Base-by-base conservation (phyloP, 2,329 filamentous ascomycete species). In the Shiraia sp. region DNA sequence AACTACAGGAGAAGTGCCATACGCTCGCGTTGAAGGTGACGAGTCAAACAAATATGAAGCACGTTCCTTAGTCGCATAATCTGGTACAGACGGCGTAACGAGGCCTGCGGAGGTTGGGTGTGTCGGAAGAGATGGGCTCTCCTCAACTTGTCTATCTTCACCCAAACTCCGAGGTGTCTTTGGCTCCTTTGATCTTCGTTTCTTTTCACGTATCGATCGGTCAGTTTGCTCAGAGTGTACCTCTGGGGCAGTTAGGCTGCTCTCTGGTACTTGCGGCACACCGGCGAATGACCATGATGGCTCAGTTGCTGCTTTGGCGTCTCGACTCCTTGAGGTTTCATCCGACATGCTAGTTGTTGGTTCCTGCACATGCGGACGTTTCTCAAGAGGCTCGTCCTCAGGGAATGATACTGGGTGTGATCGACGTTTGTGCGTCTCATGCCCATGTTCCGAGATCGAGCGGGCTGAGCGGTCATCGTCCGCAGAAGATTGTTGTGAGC, bases 201-300 rank as follows among this genome's bases (percentile, higher is more conserved):
- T 57, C 40, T 58, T 48, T 32, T 52, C 45, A 6, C 35, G 36
- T 19, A 35, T 5, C 16, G 34, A 12, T 15, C 35, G 32, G 24
- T 65, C 62, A n/a, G 57, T 51, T 34, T 39, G 23, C 33, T 54
- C 46, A 15, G 28, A 39, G 12, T 45, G 38, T 6, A 23, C 46
- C 35, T 57, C 43, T 5, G 31, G 51, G 16, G 51, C 37, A 6
- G 46, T 32, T 16, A 55, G 49, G 29, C 43, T 53, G 33, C 48
- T 73, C 68, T 47, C 74, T 66, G 49, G 67, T 74, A 49, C 70
- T 74, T 44, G 77, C 74, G 46, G 71, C 60, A 72, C 66, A 36
- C 58, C 42, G 16, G 57, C 54, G 42, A 71, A 71, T 2, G 63
- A 65, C 69, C 69, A 71, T 13, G 61, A 53, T 27, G 66, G 59